Conservation (phyloP, 306 rosid genomes). For the Cyamopsis tetragonoloba region DNA sequence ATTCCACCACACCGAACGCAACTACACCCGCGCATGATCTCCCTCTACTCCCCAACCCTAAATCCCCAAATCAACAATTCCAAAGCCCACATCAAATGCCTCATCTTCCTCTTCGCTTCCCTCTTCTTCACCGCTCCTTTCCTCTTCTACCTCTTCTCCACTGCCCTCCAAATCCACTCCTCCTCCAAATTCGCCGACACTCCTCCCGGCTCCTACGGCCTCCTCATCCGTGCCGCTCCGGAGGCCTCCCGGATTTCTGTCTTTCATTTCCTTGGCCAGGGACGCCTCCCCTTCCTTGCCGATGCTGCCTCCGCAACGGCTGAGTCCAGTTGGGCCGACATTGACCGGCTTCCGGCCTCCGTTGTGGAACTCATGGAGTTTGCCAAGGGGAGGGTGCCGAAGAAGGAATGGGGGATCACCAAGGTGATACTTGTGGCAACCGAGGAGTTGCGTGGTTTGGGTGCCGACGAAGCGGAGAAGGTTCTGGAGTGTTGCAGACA, state of each 20-base stretch:
- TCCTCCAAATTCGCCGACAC: conserved; percentile 39
- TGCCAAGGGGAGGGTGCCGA: conserved; percentile 37
- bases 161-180: conserved; percentile 41
- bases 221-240: conserved; percentile 31
- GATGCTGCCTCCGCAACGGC: background rate
- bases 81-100: conserved; percentile 34
- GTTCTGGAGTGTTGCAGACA: conserved; percentile 37
- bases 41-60: background rate
- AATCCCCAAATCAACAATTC: background rate
- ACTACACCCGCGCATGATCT: conserved; percentile 48
- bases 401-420: conserved; percentile 33
- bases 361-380: conserved; percentile 26
- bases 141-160: conserved; percentile 48
- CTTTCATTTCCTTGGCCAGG: conserved; percentile 40
- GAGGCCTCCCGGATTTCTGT: conserved; percentile 29
- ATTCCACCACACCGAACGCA: conserved; percentile 48
- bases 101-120: conserved; percentile 11
- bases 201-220: conserved; percentile 32
- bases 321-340: conserved; percentile 13
- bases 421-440: conserved; percentile 29
- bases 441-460: conserved; percentile 29
- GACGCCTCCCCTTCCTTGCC: conserved; percentile 24
- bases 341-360: conserved; percentile 7
- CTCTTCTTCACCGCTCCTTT: conserved; percentile 39
- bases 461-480: conserved; percentile 10